Evolutionary conservation across 2,329 filamentous ascomycete genomes (phyloP).

Genomic region (Chaetomiaceae sp.): DNA sequence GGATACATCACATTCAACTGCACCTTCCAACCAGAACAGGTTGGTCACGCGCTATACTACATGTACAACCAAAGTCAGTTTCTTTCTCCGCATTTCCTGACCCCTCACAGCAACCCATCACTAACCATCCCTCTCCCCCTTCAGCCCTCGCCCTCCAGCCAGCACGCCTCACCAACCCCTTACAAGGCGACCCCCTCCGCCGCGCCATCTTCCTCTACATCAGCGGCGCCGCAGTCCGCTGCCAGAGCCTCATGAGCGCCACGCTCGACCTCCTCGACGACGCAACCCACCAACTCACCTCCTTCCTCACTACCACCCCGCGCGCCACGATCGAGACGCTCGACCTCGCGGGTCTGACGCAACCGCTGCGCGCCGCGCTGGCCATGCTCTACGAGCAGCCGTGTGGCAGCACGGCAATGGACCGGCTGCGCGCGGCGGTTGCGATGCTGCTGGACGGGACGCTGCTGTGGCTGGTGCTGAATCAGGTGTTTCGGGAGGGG

Average conservation of each 20-base stretch:
- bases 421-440: slow-evolving; percentile 22
- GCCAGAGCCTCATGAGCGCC: slow-evolving; percentile 23
- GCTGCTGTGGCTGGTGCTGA: slow-evolving; percentile 22
- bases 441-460: slow-evolving; percentile 22
- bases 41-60: slow-evolving; percentile 24
- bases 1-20: slow-evolving; percentile 12
- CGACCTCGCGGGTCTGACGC: slow-evolving; percentile 20
- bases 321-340: slow-evolving; percentile 4
- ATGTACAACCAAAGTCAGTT: slow-evolving; percentile 26
- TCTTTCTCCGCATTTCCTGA: no score
- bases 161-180: background rate
- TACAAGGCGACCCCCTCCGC: slow-evolving; percentile 18
- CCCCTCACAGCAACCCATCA: background rate
- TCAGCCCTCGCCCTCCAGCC: background rate
- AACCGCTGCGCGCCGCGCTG: slow-evolving; percentile 21
- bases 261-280: slow-evolving; percentile 51
- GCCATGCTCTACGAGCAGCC: slow-evolving; percentile 25
- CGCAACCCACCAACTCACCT: slow-evolving; percentile 43
- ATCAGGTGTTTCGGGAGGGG: slow-evolving; percentile 16
- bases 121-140: background rate
- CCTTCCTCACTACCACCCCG: slow-evolving; percentile 8
- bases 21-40: slow-evolving; percentile 16
- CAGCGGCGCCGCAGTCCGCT: slow-evolving; percentile 23
- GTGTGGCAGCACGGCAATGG: slow-evolving; percentile 5
- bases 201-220: slow-evolving; percentile 25